phyloP scores from a whole-genome alignment of 2,329 filamentous ascomycete genomes.

The Bertia moriformis region DNA sequence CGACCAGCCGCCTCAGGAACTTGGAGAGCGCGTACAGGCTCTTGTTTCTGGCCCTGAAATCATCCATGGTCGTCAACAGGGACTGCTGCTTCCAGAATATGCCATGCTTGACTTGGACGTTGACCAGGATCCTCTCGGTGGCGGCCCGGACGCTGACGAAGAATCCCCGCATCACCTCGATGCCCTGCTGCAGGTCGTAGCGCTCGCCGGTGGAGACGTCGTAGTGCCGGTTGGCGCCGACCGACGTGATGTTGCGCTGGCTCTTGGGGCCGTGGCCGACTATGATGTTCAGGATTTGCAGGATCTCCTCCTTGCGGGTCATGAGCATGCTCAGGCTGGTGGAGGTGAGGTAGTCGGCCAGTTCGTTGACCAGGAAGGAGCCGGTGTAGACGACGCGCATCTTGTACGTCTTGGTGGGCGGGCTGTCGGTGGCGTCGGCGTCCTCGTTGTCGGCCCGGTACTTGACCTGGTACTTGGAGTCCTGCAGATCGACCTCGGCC shows the following conservation, averaged over 20 bases:
- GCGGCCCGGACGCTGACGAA: conserved; percentile 38
- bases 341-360: conserved; percentile 28
- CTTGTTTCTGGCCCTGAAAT: not conserved
- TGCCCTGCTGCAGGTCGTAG: conserved; percentile 13
- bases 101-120: conserved; percentile 37
- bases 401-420: conserved; percentile 20
- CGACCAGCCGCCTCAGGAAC: conserved; percentile 20
- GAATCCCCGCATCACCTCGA: conserved; percentile 32
- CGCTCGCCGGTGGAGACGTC: conserved; percentile 7
- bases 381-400: conserved; percentile 21
- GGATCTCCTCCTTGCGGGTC: conserved; percentile 30
- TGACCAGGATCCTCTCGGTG: conserved; percentile 37
- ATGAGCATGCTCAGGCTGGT: conserved; percentile 11
- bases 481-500: not conserved
- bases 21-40: conserved; percentile 9
- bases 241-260: not conserved
- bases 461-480: conserved; percentile 9
- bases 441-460: conserved; percentile 6
- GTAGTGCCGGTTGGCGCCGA: not conserved
- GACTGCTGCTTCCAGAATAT: conserved; percentile 28
- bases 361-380: conserved; percentile 17
- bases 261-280: not conserved
- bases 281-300: conserved; percentile 28
- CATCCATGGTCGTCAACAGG: conserved; percentile 17
- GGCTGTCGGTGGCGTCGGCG: conserved; percentile 8